Conservation (phyloP, 192 early-diverging fungal species). For the Backusella tuberculispora region DNA sequence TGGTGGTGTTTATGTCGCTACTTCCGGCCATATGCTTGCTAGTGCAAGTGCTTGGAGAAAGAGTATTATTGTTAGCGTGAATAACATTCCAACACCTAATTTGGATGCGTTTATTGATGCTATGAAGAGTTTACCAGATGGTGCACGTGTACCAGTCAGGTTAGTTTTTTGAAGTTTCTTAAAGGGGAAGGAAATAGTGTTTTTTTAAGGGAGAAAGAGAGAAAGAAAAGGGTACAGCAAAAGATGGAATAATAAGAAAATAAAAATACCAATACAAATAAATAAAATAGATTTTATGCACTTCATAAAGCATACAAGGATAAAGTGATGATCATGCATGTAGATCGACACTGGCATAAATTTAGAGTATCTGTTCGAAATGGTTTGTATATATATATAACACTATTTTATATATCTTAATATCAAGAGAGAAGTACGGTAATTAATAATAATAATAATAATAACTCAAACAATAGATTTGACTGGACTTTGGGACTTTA, state of each 20-base stretch:
- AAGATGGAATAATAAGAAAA: too few species aligned
- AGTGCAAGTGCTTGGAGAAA: constrained; percentile 70
- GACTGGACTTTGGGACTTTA: constrained; percentile 85
- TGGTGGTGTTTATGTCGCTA: constrained; percentile 82
- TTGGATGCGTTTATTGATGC: constrained; percentile 69
- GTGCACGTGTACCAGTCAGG: constrained; percentile 58
- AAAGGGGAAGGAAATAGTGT: too few species aligned
- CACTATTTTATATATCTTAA: too few species aligned
- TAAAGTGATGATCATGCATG: constrained; percentile 81
- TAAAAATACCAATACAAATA: too few species aligned
- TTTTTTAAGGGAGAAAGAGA: too few species aligned
- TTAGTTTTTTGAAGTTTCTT: background rate
- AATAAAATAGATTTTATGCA: constrained; percentile 61
- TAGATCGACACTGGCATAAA: constrained; percentile 87
- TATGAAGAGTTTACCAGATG: constrained; percentile 66
- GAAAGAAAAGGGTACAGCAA: too few species aligned
- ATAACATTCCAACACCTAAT: constrained; percentile 67
- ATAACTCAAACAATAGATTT: constrained; percentile 39
- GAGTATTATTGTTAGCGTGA: constrained; percentile 67
- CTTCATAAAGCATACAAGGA: constrained; percentile 85
- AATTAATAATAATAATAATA: background rate
- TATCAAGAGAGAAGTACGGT: background rate
- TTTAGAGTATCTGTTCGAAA: constrained; percentile 82
- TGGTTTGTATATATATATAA: constrained; percentile 48
- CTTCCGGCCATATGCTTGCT: constrained; percentile 69